Evolutionary conservation across 2,329 filamentous ascomycete species (phyloP).

Genomic region (Fusarium verrucosum): DNA sequence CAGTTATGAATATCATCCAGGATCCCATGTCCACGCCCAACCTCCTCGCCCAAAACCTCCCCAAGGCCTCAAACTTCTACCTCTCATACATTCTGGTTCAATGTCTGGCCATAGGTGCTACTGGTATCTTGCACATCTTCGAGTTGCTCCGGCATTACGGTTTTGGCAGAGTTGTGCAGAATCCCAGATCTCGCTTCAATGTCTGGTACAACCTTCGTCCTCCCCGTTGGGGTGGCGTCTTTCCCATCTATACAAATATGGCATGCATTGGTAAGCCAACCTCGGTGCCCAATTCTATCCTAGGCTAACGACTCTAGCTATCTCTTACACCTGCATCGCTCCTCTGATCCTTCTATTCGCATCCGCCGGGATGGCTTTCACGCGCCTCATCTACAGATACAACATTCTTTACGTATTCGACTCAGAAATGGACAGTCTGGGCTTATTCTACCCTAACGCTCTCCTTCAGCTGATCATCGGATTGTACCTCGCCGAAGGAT

Average conservation of each 20-base stretch:
- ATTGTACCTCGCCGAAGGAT: conserved; percentile 83
- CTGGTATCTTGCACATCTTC: conserved; percentile 74
- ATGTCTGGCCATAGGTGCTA: conserved; percentile 80
- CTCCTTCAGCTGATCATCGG: conserved; percentile 87
- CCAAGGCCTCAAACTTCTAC: conserved; percentile 91
- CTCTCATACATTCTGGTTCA: conserved; percentile 94
- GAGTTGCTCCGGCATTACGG: conserved; percentile 68
- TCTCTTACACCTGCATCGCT: conserved; percentile 87
- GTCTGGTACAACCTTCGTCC: conserved; percentile 79
- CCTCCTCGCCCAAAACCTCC: conserved; percentile 77
- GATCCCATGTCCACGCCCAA: conserved; percentile 69
- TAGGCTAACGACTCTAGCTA: conserved; percentile 59
- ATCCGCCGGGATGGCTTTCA: conserved; percentile 77
- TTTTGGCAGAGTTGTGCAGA: conserved; percentile 77
- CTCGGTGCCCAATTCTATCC: fast-evolving
- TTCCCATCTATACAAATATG: conserved; percentile 84
- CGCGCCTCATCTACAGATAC: conserved; percentile 90
- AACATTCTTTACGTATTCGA: conserved; percentile 90
- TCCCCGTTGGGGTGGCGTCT: conserved; percentile 84
- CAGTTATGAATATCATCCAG: conserved; percentile 68
- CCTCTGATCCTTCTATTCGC: conserved; percentile 87
- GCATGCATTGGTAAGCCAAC: conserved; percentile 73
- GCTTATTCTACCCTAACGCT: conserved; percentile 86
- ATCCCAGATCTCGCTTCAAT: conserved; percentile 80
- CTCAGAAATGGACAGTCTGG: conserved; percentile 84